These are phyloP conservation scores for Exophiala sp. DNA, from an alignment of 2,329 filamentous ascomycete species.

Conservation along the genomic window DNA sequence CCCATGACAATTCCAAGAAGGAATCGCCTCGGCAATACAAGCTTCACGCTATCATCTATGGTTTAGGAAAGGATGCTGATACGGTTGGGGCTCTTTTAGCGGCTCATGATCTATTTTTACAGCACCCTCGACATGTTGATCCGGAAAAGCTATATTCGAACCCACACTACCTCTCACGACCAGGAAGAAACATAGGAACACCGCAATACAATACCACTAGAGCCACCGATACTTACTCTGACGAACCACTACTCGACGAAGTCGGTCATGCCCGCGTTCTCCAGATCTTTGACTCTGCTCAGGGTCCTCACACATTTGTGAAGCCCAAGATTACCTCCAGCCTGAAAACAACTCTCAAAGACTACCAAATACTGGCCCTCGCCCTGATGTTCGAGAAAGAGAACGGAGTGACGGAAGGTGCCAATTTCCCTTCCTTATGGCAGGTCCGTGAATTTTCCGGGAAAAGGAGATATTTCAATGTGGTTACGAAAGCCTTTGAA, in stretches of 20 bases:
- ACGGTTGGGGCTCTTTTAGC: conserved; percentile 29
- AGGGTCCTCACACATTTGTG: no score
- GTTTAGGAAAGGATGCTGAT: conserved; percentile 21
- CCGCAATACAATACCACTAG: background rate
- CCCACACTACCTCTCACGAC: conserved; percentile 24
- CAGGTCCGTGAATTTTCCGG: conserved; percentile 34
- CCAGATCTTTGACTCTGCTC: no score
- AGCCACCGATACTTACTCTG: background rate
- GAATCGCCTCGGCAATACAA: no score
- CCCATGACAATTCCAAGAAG: no score
- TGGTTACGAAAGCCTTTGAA: conserved; percentile 31
- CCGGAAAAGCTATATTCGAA: conserved; percentile 29
- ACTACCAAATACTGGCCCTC: no score
- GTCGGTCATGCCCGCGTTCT: no score
- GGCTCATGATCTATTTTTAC: conserved; percentile 28
- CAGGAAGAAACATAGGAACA: background rate
- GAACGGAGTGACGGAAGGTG: no score
- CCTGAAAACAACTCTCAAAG: no score
- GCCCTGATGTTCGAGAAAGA: no score
- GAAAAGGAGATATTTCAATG: conserved; percentile 29
- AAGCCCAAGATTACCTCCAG: no score
- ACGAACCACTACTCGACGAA: no score
- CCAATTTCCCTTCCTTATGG: no score
- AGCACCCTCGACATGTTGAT: conserved; percentile 27
- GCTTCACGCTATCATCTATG: conserved; percentile 9